Conservation (phyloP, 495 filamentous ascomycete species). For the Penicillium silybi region DNA sequence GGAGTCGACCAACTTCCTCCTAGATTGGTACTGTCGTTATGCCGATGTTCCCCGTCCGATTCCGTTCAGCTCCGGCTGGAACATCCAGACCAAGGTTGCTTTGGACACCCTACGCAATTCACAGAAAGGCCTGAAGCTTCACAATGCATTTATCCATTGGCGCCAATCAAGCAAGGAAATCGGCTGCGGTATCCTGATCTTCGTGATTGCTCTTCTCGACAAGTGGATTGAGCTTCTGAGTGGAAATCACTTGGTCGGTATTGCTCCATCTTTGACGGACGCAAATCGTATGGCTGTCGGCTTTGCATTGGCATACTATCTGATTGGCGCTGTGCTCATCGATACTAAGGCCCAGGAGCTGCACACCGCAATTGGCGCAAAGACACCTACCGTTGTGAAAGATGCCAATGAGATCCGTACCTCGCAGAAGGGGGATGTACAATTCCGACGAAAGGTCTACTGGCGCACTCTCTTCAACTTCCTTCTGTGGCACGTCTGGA, state of each 20-base stretch:
- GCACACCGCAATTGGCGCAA: slow-evolving; percentile 44
- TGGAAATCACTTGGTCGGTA: slow-evolving; percentile 42
- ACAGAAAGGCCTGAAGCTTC: slow-evolving; percentile 56
- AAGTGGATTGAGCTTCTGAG: slow-evolving; percentile 55
- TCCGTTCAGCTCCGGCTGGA: slow-evolving; percentile 60
- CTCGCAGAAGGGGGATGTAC: slow-evolving; percentile 43
- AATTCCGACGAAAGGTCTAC: slow-evolving; percentile 50
- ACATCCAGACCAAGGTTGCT: slow-evolving; percentile 54
- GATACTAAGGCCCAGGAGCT: slow-evolving; percentile 56
- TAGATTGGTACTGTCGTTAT: slow-evolving; percentile 57
- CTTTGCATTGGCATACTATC: slow-evolving; percentile 56
- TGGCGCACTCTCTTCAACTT: slow-evolving; percentile 51
- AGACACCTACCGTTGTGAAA: slow-evolving; percentile 27
- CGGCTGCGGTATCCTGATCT: slow-evolving; percentile 55
- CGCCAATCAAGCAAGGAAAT: slow-evolving; percentile 54
- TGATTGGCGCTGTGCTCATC: slow-evolving; percentile 56
- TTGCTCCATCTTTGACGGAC: slow-evolving; percentile 35
- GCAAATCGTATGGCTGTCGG: slow-evolving; percentile 50
- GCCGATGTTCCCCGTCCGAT: slow-evolving; percentile 48
- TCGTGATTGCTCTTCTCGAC: slow-evolving; percentile 56
- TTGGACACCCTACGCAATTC: slow-evolving; percentile 49
- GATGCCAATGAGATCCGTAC: slow-evolving; percentile 36
- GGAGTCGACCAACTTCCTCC: slow-evolving; percentile 54
- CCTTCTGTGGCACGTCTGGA: slow-evolving; percentile 56
- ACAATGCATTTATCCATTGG: slow-evolving; percentile 62